A percentile compares a stretch with the other conserved stretches of the same genome.
Conservation (phyloP, 202 grass and related monocot genomes). For the Elaeis oleifera region DNA sequence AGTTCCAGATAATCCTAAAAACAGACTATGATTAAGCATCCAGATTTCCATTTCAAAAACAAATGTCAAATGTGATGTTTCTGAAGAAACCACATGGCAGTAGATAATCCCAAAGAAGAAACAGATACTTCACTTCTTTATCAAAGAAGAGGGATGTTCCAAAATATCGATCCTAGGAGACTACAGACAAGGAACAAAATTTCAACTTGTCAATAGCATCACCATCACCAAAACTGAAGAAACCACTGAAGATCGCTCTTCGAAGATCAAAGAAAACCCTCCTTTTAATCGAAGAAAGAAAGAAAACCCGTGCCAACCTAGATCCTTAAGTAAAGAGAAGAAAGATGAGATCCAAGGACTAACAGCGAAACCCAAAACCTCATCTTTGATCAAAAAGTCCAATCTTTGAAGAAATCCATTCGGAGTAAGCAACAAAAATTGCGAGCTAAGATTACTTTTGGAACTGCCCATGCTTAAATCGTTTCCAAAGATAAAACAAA, state of each 20-base stretch:
- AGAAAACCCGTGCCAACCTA: not conserved
- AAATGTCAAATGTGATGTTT: too few species aligned
- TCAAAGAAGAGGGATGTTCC: too few species aligned
- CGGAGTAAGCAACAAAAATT: not conserved
- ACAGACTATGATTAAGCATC: too few species aligned
- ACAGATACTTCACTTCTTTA: too few species aligned
- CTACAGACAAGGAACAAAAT: not conserved
- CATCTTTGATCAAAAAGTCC: not conserved
- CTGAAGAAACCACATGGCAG: too few species aligned
- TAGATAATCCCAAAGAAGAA: too few species aligned
- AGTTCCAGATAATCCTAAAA: too few species aligned
- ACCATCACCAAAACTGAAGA: not conserved
- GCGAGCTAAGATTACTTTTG: not conserved
- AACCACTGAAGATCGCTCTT: not conserved
- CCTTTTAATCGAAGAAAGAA: not conserved
- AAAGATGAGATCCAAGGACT: slow-evolving; percentile 3
- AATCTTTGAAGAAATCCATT: not conserved
- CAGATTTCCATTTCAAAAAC: too few species aligned
- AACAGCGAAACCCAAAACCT: not conserved
- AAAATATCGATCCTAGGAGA: too few species aligned
- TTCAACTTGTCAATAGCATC: not conserved
- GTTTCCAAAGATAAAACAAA: not conserved
- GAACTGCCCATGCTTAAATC: too few species aligned
- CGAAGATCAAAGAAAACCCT: not conserved
- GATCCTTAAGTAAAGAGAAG: not conserved